Evolutionary conservation across 1,284 basidiomycete genomes (phyloP), one percentile per base, ranked within the genome.

Genomic region (Leccinum pachyderme): DNA sequence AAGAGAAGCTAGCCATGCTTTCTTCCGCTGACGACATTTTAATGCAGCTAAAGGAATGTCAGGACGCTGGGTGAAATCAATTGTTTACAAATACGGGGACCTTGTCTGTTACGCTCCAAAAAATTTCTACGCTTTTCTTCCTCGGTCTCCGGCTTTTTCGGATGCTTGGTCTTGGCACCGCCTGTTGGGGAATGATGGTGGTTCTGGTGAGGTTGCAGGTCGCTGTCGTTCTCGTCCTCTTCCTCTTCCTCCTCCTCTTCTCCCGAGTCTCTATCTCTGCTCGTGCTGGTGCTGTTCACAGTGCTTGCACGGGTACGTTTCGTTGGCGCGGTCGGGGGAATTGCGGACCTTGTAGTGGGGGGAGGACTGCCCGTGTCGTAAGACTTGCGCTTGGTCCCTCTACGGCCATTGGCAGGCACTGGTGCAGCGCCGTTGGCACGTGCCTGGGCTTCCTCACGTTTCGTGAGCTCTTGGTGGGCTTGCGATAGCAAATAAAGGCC

Each of bases 1-100:
- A 18, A 99, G 78, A 61, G 93, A 89, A 25, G 87, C 81, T 27
- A 98, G 82, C 96, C 97, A 99, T 6, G 94, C 94, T 75, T 99
- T 99, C 74, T 99, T 99, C 54, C 96, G 87, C 72, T 99, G 96
- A 39, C 96, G 91, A 73, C 97, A 99, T 76, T 99, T 99, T 67
- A 98, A 84, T 4, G 96, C 96, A 56, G 96, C 96, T 96, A 68
- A 7, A 56, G 5, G 52, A 27, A 29, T 8, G 51, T 62, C 47
- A 61, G 55, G 37, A 54, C 28, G 43, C 3, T 28, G 28, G 39
- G 52, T 28, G 44, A 18, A 18, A 49, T 44, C 47, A 29, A 39
- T 51, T 33, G 49, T n/a, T 47, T 22, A 15, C 29, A 44, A n/a
- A 49, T 25, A 18, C 54, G 46, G 18, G 18, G 47, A 95, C 94